Percentiles rank a stretch among this genome's conserved stretches.
These are phyloP conservation scores for Epichloe coenophiala DNA, from an alignment of 2,329 filamentous ascomycete species.

Conservation along the genomic window DNA sequence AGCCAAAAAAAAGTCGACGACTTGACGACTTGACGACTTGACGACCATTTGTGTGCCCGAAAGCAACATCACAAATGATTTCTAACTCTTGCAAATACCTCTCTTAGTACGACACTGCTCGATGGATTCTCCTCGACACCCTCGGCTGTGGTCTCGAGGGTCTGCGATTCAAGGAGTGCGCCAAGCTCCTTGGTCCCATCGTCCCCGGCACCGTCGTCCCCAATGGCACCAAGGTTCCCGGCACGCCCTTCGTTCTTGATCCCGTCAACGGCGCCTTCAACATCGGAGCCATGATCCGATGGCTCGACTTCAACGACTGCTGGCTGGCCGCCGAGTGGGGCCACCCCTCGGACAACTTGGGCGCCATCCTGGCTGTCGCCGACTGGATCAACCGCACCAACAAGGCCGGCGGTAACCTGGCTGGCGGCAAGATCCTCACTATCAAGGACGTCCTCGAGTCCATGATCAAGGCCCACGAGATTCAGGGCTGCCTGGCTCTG, in stretches of 20 bases:
- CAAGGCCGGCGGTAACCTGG: constrained; percentile 62
- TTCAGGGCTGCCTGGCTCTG: constrained; percentile 90
- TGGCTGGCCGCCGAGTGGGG: constrained; percentile 99
- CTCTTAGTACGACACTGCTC: constrained; percentile 76
- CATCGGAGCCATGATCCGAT: constrained; percentile 96
- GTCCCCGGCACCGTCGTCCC: constrained; percentile 85
- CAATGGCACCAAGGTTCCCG: constrained; percentile 81
- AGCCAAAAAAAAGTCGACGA: neutral
- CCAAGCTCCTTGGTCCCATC: constrained; percentile 82
- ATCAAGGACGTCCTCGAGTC: constrained; percentile 84
- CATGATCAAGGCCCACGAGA: constrained; percentile 99
- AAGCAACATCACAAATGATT: neutral
- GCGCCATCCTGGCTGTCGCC: constrained; percentile 88
- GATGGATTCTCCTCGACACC: constrained; percentile 93
- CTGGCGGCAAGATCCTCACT: constrained; percentile 77
- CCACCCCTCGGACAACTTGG: constrained; percentile 94
- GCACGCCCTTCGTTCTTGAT: constrained; percentile 87
- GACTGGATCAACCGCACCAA: constrained; percentile 95
- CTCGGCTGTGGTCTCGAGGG: constrained; percentile 94
- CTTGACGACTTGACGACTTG: neutral
- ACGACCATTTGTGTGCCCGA: neutral
- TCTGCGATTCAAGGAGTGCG: constrained; percentile 89
- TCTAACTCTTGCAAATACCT: neutral
- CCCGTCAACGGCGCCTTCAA: constrained; percentile 96
- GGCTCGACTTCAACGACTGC: constrained; percentile 99